Percentiles rank a stretch among this genome's conserved stretches.
Evolutionary conservation across 352 stramenopile species (phyloP).

Genomic region (Phytophthora macrochlamydospora): DNA sequence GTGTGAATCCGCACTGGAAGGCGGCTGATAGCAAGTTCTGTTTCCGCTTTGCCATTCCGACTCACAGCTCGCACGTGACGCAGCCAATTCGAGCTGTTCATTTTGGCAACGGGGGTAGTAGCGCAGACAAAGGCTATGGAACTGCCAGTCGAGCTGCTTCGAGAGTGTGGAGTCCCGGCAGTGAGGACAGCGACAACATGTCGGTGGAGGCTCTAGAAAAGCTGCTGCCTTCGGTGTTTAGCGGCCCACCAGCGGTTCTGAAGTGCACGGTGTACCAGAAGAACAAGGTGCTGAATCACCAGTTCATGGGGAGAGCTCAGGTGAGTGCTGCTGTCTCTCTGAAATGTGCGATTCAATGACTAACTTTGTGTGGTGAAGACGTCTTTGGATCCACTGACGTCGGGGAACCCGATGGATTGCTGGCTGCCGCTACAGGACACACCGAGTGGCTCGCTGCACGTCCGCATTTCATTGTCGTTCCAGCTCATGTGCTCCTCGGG

Average conservation of each 20-base stretch:
- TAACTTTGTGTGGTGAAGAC: slow-evolving; percentile 35
- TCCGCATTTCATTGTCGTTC: slow-evolving; percentile 74
- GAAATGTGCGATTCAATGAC: neutral
- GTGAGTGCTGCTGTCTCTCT: slow-evolving; percentile 28
- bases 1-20: slow-evolving; percentile 64
- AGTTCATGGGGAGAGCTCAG: slow-evolving; percentile 75
- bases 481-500: slow-evolving; percentile 77
- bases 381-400: slow-evolving; percentile 57
- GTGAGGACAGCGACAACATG: slow-evolving; percentile 33
- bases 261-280: slow-evolving; percentile 79
- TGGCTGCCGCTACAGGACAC: slow-evolving; percentile 76
- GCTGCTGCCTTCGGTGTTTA: slow-evolving; percentile 67
- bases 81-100: slow-evolving; percentile 16
- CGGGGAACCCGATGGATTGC: slow-evolving; percentile 63
- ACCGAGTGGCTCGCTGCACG: slow-evolving; percentile 54
- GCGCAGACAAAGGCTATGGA: slow-evolving; percentile 11
- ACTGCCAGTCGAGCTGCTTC: slow-evolving; percentile 20
- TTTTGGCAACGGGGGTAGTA: slow-evolving; percentile 5
- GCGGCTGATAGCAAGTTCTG: slow-evolving; percentile 56
- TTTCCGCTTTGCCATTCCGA: slow-evolving; percentile 82
- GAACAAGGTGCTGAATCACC: slow-evolving; percentile 76
- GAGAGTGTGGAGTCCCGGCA: slow-evolving; percentile 52
- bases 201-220: slow-evolving; percentile 56
- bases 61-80: slow-evolving; percentile 54
- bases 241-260: slow-evolving; percentile 60